Conservation (phyloP, 2,329 filamentous ascomycete genomes). For the Cladobotryum mycophilum region DNA sequence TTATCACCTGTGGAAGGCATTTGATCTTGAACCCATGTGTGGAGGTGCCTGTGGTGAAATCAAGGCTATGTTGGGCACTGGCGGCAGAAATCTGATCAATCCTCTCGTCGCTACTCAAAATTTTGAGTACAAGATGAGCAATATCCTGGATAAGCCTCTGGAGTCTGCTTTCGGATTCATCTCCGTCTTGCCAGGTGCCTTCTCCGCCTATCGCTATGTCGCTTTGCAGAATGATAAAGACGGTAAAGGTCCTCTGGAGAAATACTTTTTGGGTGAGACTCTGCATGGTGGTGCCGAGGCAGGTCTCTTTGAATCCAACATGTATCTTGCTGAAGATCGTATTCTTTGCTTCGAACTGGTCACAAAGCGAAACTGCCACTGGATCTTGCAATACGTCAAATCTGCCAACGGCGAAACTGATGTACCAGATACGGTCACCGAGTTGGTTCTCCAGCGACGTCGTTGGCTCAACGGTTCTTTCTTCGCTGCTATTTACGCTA, state of each 20-base stretch:
- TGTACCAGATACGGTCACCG: slow-evolving; percentile 87
- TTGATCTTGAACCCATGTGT: slow-evolving; percentile 96
- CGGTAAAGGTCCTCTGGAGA: slow-evolving; percentile 84
- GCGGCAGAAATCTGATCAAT: slow-evolving; percentile 83
- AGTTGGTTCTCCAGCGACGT: slow-evolving; percentile 90
- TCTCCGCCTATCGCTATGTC: slow-evolving; percentile 95
- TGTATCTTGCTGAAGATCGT: slow-evolving; percentile 98
- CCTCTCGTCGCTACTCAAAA: slow-evolving; percentile 94
- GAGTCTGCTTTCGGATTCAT: slow-evolving; percentile 98
- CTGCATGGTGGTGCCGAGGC: slow-evolving; percentile 88
- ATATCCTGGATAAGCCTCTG: slow-evolving; percentile 95
- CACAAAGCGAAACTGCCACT: slow-evolving; percentile 93
- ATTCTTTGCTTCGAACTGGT: slow-evolving; percentile 98
- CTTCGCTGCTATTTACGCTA: slow-evolving; percentile 93
- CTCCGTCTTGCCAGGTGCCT: slow-evolving; percentile 89
- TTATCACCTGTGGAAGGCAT: slow-evolving; percentile 97
- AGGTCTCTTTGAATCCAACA: slow-evolving; percentile 97
- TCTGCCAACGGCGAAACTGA: slow-evolving; percentile 95
- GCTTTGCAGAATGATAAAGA: slow-evolving; percentile 96
- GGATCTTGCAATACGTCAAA: slow-evolving; percentile 98
- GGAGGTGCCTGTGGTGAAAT: slow-evolving; percentile 97
- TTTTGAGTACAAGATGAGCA: slow-evolving; percentile 99
- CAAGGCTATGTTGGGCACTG: slow-evolving; percentile 88
- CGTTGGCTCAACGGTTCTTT: slow-evolving; percentile 98
- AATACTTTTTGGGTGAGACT: slow-evolving; percentile 96